Evolutionary conservation across 1,139 yeast genomes (phyloP).

Genomic region (Candida sanyaensis): DNA sequence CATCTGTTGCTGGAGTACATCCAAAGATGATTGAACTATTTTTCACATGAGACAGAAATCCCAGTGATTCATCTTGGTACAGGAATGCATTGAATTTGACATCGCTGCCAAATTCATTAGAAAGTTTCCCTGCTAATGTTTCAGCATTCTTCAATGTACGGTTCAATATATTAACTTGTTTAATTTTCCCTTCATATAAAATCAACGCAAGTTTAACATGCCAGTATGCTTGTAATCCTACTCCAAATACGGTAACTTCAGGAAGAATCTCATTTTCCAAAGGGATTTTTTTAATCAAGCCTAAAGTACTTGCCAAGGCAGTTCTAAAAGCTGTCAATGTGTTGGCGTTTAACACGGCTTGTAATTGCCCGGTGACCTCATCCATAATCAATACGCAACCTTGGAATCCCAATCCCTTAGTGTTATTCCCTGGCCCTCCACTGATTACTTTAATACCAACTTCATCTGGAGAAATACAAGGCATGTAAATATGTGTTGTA

Average conservation of each 20-base stretch:
- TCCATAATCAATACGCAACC: conserved; percentile 55
- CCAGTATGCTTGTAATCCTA: conserved; percentile 73
- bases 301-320: conserved; percentile 58
- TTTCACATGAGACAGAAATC: conserved; percentile 20
- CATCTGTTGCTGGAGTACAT: conserved; percentile 57
- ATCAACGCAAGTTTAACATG: conserved; percentile 51
- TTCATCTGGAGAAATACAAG: conserved; percentile 53
- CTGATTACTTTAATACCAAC: conserved; percentile 49
- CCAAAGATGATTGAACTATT: conserved; percentile 52
- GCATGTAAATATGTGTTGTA: conserved; percentile 64
- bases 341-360: conserved; percentile 59
- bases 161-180: conserved; percentile 47
- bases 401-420: conserved; percentile 47
- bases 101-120: conserved; percentile 21
- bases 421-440: conserved; percentile 44
- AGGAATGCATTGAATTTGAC: conserved; percentile 23
- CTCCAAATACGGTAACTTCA: conserved; percentile 53
- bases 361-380: conserved; percentile 49
- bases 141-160: conserved; percentile 47
- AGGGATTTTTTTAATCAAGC: conserved; percentile 39
- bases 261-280: conserved; percentile 20
- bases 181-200: conserved; percentile 37
- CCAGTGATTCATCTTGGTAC: conserved; percentile 18
- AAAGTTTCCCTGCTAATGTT: conserved; percentile 25
- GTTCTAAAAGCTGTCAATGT: conserved; percentile 69